Evolutionary conservation across 768 basidiomycete species (phyloP), one percentile per base, ranked within the genome.

Genomic region (Lactifluus volemus): DNA sequence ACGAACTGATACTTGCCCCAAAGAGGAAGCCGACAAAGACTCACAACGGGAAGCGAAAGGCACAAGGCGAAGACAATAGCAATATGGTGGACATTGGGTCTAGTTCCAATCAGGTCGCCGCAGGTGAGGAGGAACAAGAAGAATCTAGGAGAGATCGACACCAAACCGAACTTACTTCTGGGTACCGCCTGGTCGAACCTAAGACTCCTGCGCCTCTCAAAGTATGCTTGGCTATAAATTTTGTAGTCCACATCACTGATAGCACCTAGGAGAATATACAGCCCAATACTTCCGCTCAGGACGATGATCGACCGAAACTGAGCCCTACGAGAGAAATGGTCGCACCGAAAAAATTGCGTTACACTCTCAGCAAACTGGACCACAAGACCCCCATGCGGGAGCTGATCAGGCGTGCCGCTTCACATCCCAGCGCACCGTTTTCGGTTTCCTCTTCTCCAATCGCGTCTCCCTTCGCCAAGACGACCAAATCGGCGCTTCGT

Each of bases 341-440:
- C 4, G 9, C 39, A 45, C 38, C 25, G 21, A 47, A 56, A 17
- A 58, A 48, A 47, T 34, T 48, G 19, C 55, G 63, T 4, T 68
- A 53, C 59, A 56, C 56, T 19, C 48, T 67, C 55, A 55, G 50
- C 38, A 53, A 52, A 21, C 49, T 38, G 29, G 45, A 65, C 49
- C 84, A 78, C 65, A 71, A 77, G 25, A 81, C 83, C 3, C 80
- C 86, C 4, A 86, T 91, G 85, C 79, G 83, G 52, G 89, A 89
- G 70, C 81, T 89, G 63, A 88, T 90, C 63, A 80, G 82, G 51
- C 84, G 83, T 57, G 88, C 83, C 34, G 85, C 84, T 68, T 83
- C 86, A 1, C 76, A 81, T 60, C 84, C 86, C 15, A 81, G 76
- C 56, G 86, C 88, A 10, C 86, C 84, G 0, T 84, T 82, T 68